These are phyloP conservation scores for Globisporangium ultimum DNA, from an alignment of 352 stramenopile genomes.

Conservation along the genomic window DNA sequence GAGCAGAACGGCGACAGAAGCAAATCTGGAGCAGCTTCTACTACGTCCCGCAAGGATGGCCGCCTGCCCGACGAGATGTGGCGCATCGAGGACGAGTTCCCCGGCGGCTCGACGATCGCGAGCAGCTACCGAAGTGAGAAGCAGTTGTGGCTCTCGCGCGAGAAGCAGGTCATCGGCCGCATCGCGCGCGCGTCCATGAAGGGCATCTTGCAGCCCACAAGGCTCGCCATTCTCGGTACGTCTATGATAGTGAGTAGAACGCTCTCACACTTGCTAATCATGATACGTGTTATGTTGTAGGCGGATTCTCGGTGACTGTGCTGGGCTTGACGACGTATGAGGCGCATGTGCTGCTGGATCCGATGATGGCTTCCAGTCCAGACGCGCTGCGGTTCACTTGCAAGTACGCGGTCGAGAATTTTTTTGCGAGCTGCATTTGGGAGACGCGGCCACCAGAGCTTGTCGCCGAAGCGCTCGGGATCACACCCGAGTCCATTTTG, in stretches of 20 bases:
- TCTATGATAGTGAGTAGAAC: too few species aligned
- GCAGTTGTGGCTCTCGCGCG: conserved; percentile 26
- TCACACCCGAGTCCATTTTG: conserved; percentile 35
- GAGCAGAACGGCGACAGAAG: background rate
- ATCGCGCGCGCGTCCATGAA: conserved; percentile 38
- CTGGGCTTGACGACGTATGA: conserved; percentile 50
- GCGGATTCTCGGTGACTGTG: conserved; percentile 12
- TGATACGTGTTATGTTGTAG: background rate
- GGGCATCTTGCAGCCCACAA: conserved; percentile 44
- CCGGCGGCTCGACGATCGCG: conserved; percentile 31
- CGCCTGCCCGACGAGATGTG: conserved; percentile 52
- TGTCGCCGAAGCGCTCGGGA: conserved; percentile 34
- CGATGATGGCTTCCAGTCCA: conserved; percentile 8
- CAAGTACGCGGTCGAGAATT: conserved; percentile 61
- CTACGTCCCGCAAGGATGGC: conserved; percentile 1
- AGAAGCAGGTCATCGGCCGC: conserved; percentile 42
- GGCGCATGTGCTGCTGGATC: conserved; percentile 36
- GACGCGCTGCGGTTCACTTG: conserved; percentile 43
- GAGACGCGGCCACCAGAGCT: conserved; percentile 41
- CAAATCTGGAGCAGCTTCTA: background rate
- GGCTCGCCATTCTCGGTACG: conserved; percentile 38
- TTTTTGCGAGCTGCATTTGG: conserved; percentile 65
- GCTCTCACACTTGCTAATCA: too few species aligned
- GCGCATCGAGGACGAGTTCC: conserved; percentile 60
- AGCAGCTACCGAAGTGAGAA: conserved; percentile 16